phyloP scores from a whole-genome alignment of 1,284 basidiomycete genomes.

The Cutaneotrichosporon sp. region DNA sequence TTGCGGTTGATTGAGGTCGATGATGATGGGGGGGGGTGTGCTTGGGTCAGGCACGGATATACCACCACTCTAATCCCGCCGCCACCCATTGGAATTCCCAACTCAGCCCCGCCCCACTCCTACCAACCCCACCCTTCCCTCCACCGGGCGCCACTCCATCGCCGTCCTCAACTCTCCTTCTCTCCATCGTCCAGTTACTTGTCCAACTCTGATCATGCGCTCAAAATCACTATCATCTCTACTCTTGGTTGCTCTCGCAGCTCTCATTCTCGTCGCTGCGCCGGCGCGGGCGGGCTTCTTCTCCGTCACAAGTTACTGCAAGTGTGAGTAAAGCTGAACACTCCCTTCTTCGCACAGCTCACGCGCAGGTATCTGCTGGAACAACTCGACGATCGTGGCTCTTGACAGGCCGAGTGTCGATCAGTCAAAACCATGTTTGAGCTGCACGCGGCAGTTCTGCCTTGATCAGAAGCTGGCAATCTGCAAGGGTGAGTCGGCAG shows the following conservation, averaged over 20 bases:
- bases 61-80: too few relatives aligned
- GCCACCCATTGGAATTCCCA: too few relatives aligned
- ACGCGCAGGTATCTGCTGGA: slow-evolving; percentile 76
- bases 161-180: neutral
- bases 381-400: slow-evolving; percentile 80
- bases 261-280: neutral
- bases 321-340: slow-evolving; percentile 38
- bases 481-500: slow-evolving; percentile 55
- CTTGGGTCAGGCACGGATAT: neutral
- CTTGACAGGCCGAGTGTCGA: slow-evolving; percentile 69
- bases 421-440: slow-evolving; percentile 79
- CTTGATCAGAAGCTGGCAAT: slow-evolving; percentile 84
- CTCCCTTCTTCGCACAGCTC: neutral
- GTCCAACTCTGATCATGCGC: neutral
- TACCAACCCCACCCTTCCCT: too few relatives aligned
- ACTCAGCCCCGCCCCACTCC: too few relatives aligned
- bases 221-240: neutral
- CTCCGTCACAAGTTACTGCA: slow-evolving; percentile 44
- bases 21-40: neutral
- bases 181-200: too few relatives aligned
- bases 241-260: slow-evolving; percentile 2
- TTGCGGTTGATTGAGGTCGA: neutral
- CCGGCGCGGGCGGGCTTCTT: slow-evolving; percentile 24
- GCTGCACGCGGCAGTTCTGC: slow-evolving; percentile 93
- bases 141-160: neutral